Percentiles rank a stretch among this genome's conserved stretches.
Conservation (phyloP, 257 asterid species). For the Solanum boliviense region DNA sequence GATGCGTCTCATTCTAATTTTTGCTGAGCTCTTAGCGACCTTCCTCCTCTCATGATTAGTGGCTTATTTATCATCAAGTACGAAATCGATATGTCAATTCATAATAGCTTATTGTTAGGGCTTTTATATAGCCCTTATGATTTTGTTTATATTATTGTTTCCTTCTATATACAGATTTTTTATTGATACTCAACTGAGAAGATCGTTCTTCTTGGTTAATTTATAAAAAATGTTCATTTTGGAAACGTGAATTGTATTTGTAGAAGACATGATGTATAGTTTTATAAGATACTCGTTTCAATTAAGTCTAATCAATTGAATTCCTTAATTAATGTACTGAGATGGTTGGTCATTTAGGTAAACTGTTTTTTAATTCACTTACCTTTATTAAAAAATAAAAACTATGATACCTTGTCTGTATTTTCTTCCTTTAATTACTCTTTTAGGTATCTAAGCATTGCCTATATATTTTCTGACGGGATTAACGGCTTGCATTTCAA, state of each 20-base stretch:
- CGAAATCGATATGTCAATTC: neutral
- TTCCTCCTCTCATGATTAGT: neutral
- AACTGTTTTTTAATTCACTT: neutral
- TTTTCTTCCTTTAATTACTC: neutral
- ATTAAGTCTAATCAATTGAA: neutral
- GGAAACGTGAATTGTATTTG: neutral
- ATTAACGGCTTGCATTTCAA: neutral
- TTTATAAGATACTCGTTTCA: neutral
- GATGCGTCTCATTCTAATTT: neutral
- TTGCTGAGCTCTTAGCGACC: neutral
- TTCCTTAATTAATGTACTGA: neutral
- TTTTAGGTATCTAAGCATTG: neutral
- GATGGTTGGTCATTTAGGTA: neutral
- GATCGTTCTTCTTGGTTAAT: neutral
- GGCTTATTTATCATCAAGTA: neutral
- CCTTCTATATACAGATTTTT: neutral
- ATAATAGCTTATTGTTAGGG: neutral
- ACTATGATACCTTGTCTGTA: neutral
- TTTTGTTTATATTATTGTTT: neutral
- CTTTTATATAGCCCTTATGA: neutral
- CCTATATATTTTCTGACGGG: neutral
- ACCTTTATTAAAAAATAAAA: neutral
- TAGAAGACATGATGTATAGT: neutral
- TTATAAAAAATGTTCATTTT: neutral
- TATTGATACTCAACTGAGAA: neutral